phyloP scores from a whole-genome alignment of 75 land plant genomes.

The Pinus tabuliformis region DNA sequence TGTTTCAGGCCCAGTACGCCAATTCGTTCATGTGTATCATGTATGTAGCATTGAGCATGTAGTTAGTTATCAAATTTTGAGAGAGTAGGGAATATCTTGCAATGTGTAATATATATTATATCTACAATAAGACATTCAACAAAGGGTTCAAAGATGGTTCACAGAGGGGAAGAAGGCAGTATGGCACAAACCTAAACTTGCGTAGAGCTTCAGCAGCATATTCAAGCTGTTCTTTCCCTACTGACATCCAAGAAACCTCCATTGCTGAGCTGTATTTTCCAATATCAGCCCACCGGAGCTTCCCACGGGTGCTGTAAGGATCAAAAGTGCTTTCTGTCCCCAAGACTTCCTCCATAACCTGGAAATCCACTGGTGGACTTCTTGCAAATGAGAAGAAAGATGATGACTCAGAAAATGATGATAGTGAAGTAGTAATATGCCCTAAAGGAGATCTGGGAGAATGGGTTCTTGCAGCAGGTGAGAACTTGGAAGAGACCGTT shows the following conservation, averaged over 20 bases:
- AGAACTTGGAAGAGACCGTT: conserved; percentile 21
- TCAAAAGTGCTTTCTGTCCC: conserved; percentile 53
- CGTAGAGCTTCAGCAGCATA: conserved; percentile 76
- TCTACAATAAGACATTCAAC: background rate
- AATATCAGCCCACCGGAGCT: conserved; percentile 77
- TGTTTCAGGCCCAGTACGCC: background rate
- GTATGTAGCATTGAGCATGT: background rate
- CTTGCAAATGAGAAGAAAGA: conserved; percentile 26
- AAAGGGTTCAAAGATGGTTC: conserved; percentile 1
- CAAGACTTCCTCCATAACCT: conserved; percentile 35
- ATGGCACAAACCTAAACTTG: conserved; percentile 53
- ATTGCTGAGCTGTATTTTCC: conserved; percentile 62
- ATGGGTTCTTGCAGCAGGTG: conserved; percentile 21
- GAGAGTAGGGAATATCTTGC: background rate
- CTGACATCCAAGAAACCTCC: conserved; percentile 89
- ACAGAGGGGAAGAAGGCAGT: background rate
- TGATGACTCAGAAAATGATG: conserved; percentile 71
- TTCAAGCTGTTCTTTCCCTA: conserved; percentile 80
- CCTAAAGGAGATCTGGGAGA: conserved; percentile 59
- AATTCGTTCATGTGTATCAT: background rate
- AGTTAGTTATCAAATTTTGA: background rate
- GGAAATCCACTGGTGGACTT: conserved; percentile 58
- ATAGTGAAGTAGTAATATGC: conserved; percentile 36
- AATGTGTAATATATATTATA: background rate
- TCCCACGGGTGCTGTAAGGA: conserved; percentile 69